phyloP scores from a whole-genome alignment of 2,329 filamentous ascomycete genomes.

The Verruconis gallopava region DNA sequence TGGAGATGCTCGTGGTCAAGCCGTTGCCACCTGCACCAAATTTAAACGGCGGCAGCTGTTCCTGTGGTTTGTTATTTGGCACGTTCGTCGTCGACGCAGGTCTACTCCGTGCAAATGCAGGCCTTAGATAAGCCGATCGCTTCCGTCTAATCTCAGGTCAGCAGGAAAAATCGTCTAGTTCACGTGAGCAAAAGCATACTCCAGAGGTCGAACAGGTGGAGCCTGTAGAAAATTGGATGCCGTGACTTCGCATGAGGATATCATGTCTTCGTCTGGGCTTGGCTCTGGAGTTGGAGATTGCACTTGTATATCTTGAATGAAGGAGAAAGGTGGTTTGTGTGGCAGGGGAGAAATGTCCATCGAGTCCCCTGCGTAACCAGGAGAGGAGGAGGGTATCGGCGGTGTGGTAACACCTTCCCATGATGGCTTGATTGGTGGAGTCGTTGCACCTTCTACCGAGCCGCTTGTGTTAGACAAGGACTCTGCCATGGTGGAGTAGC shows the following conservation, averaged over 20 bases:
- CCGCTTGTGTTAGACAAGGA: conserved; percentile 4
- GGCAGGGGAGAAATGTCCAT: conserved; percentile 94
- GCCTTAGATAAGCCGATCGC: conserved; percentile 4
- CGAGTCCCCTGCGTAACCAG: conserved; percentile 54
- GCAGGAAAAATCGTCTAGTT: background rate
- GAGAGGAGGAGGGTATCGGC: conserved; percentile 72
- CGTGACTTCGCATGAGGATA: conserved; percentile 19
- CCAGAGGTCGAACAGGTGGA: conserved; percentile 15
- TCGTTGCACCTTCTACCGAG: conserved; percentile 28
- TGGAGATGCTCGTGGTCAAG: conserved; percentile 38
- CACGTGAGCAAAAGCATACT: conserved; percentile 17
- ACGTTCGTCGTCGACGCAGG: conserved; percentile 2
- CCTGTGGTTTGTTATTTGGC: conserved; percentile 35
- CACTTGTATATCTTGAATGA: conserved; percentile 48
- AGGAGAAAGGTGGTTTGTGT: conserved; percentile 58
- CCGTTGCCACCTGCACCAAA: conserved; percentile 50
- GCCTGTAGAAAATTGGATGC: background rate
- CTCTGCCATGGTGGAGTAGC: background rate
- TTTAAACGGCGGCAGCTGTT: conserved; percentile 58
- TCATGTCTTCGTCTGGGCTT: conserved; percentile 33
- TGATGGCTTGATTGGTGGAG: conserved; percentile 27
- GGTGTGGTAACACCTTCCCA: conserved; percentile 67
- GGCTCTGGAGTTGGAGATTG: conserved; percentile 57
- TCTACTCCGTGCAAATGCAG: conserved; percentile 7
- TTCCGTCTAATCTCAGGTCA: conserved; percentile 8